These are phyloP conservation scores for Cryptococcus neoformans DNA, from an alignment of 1,284 basidiomycete species.

Conservation along the genomic window DNA sequence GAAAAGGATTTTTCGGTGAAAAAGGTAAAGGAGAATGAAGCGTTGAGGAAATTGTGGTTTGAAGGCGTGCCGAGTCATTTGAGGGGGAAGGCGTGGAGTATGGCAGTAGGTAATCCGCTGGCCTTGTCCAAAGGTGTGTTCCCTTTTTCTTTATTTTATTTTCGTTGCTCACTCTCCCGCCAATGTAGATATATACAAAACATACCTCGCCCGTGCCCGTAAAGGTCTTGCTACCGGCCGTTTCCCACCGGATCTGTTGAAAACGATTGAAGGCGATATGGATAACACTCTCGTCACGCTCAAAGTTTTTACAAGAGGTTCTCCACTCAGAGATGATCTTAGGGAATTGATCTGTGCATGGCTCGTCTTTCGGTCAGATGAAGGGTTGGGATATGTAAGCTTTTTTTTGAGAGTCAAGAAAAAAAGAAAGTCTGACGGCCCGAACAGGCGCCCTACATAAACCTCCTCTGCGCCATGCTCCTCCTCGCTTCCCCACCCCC, in stretches of 20 bases:
- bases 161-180: slow-evolving; percentile 2
- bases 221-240: slow-evolving; percentile 66
- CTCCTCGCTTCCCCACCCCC: slow-evolving; percentile 74
- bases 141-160: too few relatives aligned
- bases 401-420: neutral
- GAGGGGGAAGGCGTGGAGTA: slow-evolving; percentile 81
- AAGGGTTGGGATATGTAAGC: slow-evolving; percentile 72
- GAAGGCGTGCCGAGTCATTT: slow-evolving; percentile 83
- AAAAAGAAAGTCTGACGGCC: neutral
- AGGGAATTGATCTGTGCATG: slow-evolving; percentile 85
- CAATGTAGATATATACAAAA: slow-evolving; percentile 67
- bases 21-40: slow-evolving; percentile 38
- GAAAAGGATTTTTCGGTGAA: slow-evolving; percentile 23
- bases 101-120: slow-evolving; percentile 82
- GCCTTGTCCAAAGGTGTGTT: slow-evolving; percentile 76
- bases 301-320: slow-evolving; percentile 79
- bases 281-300: slow-evolving; percentile 73
- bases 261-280: slow-evolving; percentile 76
- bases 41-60: slow-evolving; percentile 82
- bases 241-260: slow-evolving; percentile 69
- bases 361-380: slow-evolving; percentile 85
- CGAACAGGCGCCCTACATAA: slow-evolving; percentile 46
- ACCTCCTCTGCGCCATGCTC: slow-evolving; percentile 75
- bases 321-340: slow-evolving; percentile 82
- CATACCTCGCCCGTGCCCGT: slow-evolving; percentile 68